These are phyloP conservation scores for Leccinum pseudoinsigne DNA, from an alignment of 1,284 basidiomycete genomes.

Conservation along the genomic window DNA sequence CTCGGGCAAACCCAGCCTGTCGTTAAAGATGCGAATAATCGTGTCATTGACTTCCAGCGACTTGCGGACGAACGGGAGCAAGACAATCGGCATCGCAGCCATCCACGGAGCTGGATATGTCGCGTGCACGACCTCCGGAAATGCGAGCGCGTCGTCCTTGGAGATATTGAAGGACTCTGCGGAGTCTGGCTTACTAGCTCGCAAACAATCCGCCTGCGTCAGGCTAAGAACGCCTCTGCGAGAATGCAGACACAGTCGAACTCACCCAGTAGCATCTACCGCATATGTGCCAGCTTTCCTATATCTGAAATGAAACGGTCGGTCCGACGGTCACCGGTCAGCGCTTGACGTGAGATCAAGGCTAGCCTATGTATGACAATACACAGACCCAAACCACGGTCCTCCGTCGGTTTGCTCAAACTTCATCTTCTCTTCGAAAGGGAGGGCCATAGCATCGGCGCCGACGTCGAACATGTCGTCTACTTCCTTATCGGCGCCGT, in stretches of 20 bases:
- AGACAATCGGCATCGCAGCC: not conserved
- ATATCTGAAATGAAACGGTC: no score
- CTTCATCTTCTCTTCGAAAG: no score
- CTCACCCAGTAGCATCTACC: no score
- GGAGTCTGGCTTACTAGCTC: not conserved
- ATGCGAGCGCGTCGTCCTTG: not conserved
- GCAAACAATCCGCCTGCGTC: not conserved
- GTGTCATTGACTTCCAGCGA: not conserved
- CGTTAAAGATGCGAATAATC: not conserved
- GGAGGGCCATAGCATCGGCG: no score
- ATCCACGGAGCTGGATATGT: not conserved
- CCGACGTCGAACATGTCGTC: no score
- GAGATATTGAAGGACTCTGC: not conserved
- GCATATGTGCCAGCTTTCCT: no score
- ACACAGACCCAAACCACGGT: no score
- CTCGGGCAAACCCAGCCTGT: not conserved
- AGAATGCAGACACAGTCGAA: not conserved
- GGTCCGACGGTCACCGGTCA: no score
- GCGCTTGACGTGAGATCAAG: no score
- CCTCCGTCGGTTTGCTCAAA: no score
- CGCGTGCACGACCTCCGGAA: not conserved
- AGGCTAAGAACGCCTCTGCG: not conserved
- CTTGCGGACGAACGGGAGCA: not conserved
- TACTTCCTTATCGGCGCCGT: no score
- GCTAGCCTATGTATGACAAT: no score